phyloP scores from a whole-genome alignment of 2,329 filamentous ascomycete species.

The Fusarium nematophilum region DNA sequence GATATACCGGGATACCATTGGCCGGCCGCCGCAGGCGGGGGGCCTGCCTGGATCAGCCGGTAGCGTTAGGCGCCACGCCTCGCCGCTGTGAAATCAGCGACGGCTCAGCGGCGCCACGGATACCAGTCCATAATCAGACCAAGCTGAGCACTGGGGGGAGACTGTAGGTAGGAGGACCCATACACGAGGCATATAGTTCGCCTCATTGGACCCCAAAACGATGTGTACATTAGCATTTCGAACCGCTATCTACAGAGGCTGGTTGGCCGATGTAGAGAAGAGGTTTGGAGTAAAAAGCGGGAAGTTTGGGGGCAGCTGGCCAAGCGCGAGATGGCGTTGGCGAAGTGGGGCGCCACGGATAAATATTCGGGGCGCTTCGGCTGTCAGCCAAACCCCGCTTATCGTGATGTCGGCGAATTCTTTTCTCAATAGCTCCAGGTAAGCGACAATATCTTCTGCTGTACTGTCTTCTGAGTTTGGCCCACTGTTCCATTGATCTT shows the following conservation, averaged over 20 bases:
- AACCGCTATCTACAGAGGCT: background rate
- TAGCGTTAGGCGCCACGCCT: no score
- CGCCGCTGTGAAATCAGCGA: no score
- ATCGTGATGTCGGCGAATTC: no score
- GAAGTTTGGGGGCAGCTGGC: constrained; percentile 2
- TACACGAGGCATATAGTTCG: background rate
- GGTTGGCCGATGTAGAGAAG: background rate
- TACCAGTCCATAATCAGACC: background rate
- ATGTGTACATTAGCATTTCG: background rate
- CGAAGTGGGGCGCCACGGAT: background rate
- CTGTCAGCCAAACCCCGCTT: background rate
- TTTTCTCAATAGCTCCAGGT: no score
- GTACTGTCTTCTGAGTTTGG: no score
- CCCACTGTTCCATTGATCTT: no score
- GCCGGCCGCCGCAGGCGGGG: no score
- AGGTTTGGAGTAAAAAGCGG: background rate
- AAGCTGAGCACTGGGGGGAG: background rate
- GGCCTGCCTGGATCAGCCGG: no score
- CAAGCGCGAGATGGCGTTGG: background rate
- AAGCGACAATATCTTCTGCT: no score
- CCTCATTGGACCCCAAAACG: background rate
- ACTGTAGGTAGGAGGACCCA: background rate
- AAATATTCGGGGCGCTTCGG: background rate
- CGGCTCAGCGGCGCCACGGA: no score
- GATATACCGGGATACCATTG: no score